A percentile compares a stretch with the other conserved stretches of the same genome.
These are phyloP conservation scores for Arthroderma sp. DNA, from an alignment of 2,329 filamentous ascomycete genomes.

Conservation along the genomic window DNA sequence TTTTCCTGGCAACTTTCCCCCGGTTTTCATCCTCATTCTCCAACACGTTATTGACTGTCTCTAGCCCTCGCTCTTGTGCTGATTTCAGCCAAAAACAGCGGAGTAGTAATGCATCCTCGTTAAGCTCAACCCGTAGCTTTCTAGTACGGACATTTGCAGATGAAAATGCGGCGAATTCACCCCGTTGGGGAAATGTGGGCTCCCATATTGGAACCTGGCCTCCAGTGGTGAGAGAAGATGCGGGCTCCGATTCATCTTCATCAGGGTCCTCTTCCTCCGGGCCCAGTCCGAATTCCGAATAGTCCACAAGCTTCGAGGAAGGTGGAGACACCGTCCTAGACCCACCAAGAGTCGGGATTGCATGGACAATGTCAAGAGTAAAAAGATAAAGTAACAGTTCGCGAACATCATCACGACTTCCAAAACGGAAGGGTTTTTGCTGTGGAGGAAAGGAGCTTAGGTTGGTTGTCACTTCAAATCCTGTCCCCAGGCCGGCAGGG, in stretches of 20 bases:
- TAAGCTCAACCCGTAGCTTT: conserved; percentile 22
- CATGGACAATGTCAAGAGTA: conserved; percentile 25
- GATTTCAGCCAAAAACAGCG: conserved; percentile 2
- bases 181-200: conserved; percentile 21
- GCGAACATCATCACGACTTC: conserved; percentile 22
- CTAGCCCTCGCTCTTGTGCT: not conserved
- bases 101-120: conserved; percentile 16
- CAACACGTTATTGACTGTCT: not conserved
- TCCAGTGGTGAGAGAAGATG: not conserved
- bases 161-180: conserved; percentile 19
- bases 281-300: not conserved
- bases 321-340: not conserved
- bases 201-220: conserved; percentile 5
- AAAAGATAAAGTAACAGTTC: conserved; percentile 23
- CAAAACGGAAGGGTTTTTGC: conserved; percentile 18
- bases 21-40: not conserved
- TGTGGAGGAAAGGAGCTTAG: conserved; percentile 19
- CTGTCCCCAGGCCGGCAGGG: conserved; percentile 23
- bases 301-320: not conserved
- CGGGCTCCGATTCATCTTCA: not conserved
- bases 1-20: too few species aligned
- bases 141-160: conserved; percentile 13
- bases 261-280: not conserved
- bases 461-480: conserved; percentile 25
- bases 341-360: conserved; percentile 15